These are phyloP conservation scores for Cyberlindnera misumaiensis DNA, from an alignment of 805 yeast species.

Conservation along the genomic window DNA sequence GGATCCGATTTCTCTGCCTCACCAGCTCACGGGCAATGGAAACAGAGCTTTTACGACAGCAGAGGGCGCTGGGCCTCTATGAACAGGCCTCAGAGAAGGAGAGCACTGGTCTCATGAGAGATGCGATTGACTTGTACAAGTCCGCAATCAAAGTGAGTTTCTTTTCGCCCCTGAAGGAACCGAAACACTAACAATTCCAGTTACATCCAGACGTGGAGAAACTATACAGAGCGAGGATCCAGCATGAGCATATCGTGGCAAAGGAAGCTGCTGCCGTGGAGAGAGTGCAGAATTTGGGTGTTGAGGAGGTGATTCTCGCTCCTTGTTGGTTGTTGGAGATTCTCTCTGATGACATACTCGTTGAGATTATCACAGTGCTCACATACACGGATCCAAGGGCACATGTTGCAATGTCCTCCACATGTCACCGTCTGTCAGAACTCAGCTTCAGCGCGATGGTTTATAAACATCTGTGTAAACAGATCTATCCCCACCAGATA, in stretches of 20 bases:
- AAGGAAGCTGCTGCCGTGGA: conserved; percentile 11
- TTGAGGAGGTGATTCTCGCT: conserved; percentile 6
- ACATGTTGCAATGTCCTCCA: conserved; percentile 55
- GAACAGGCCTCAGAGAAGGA: conserved; percentile 70
- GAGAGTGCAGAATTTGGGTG: too few species aligned
- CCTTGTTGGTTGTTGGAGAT: conserved; percentile 37
- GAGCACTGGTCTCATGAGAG: conserved; percentile 67
- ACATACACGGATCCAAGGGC: conserved; percentile 46
- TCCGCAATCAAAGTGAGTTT: conserved; percentile 47
- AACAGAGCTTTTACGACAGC: conserved; percentile 2
- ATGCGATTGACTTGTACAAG: conserved; percentile 69
- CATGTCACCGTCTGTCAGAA: conserved; percentile 51
- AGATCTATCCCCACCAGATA: conserved; percentile 46
- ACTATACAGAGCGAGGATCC: conserved; percentile 51
- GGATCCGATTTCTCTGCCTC: too few species aligned
- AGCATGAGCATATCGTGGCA: conserved; percentile 33
- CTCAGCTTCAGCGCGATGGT: conserved; percentile 48
- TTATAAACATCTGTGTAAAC: conserved; percentile 44
- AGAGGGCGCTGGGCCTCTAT: conserved; percentile 55
- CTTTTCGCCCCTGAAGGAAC: too few species aligned
- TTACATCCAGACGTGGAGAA: conserved; percentile 53
- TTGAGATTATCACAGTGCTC: conserved; percentile 41
- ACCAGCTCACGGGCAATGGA: too few species aligned
- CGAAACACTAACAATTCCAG: conserved; percentile 1
- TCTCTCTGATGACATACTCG: conserved; percentile 54